Base-by-base conservation (phyloP, 345 rosid genomes). In the Citrus reticulata region DNA sequence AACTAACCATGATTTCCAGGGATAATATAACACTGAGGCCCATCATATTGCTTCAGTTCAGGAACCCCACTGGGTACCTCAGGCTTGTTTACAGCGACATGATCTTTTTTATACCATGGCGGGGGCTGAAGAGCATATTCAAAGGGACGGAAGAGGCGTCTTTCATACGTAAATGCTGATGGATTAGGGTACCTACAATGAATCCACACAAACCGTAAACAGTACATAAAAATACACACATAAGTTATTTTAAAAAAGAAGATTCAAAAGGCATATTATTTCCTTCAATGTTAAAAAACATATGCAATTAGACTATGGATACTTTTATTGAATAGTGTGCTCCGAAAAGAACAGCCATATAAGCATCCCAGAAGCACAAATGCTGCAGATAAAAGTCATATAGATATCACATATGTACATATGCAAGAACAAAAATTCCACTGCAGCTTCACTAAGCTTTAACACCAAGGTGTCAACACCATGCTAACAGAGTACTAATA, bases 71-170 rank as follows among this genome's bases (percentile, higher is more conserved):
- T 39, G 16, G 99, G 99, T 68, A 96, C 70, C 83, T 94, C 98
- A 58, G 99, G 97, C 86, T 96, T 96, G 82, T 87, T 90, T 72
- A 84, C 90, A 74, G 99, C 97, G 58, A 96, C 83, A 77, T 92
- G 90, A 81, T 91, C 91, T 14, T 68, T 85, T 81, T 87, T 94
- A 81, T 89, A 94, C 89, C 93, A 96, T 16, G 86, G 79, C 17
- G 99, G 99, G 80, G 98, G 99, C 85, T 93, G 98, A 57, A 96
- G 89, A 32, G 99, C 99, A 89, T 90, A 91, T 84, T 96, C 99
- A 83, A 96, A 96, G 65, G 99, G 99, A 79, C 90, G 73, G 84
- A 96, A 93, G 68, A 96, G 87, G 81, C 99, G 95, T 83, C 82
- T 91, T 85, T 94, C 97, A 77, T 96, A 96, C 30, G 97, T 91